Evolutionary conservation across 179 eudicot species (phyloP), one percentile per base, ranked within the genome.

Genomic region (Nepenthes alata): DNA sequence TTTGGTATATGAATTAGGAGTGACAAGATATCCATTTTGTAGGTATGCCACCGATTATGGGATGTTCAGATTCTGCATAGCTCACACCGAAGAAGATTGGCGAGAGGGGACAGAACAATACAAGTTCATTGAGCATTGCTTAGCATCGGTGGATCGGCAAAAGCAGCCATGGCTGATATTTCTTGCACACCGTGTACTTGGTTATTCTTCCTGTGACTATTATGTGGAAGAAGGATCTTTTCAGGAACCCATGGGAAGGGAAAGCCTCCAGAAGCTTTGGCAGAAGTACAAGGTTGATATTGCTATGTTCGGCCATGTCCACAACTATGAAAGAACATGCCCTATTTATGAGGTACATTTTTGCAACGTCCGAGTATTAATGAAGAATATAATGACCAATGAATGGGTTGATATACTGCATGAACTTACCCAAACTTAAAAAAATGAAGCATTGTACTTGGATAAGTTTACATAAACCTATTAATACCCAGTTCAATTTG

Each of bases 31-130:
- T 45, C 16, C 53, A 49, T 5, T 3, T 14, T 34, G 15, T 69
- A 80, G 83, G 84, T 79, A 87, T 41, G 74, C 84, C 8, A 80
- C 88, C 4, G 88, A 87, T 62, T 82, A 81, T 47, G 88, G 88
- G 35, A 83, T 85, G 93, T 85, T 85, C 77, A 73, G 86, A 54
- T 85, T 85, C 72, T 85, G 88, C 65, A 69, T 83, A 55, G 89
- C 86, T 49, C 75, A 86, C 74, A 79, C 88, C n/a, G 93, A 86
- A 74, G 81, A 79, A 13, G 93, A 83, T 59, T 85, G 93, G 93
- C 62, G 88, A 68, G 88, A 86, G 58, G 86, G 89, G 37, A 71
- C 79, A 1, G 85, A 83, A 52, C 89, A 86, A 50, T 83, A 79
- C 61, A 72, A 72, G 34, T 86, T 86, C 72, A 81, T 86, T 16